Evolutionary conservation across 2,329 filamentous ascomycete species (phyloP).

Genomic region (Neospermospora avenae): DNA sequence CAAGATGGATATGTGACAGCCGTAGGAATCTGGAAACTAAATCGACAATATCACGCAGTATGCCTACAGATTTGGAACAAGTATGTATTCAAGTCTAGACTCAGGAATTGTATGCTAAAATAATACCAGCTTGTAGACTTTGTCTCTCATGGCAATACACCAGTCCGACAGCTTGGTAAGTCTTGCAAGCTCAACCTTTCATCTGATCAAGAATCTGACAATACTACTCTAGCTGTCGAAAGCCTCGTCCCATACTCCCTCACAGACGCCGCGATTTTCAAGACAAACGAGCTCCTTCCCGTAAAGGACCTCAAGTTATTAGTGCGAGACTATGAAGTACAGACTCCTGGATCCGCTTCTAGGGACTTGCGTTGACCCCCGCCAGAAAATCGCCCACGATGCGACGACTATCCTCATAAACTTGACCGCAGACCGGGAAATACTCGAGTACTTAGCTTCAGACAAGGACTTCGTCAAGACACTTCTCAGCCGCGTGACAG

Average conservation of each 20-base stretch:
- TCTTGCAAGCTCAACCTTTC: slow-evolving; percentile 3
- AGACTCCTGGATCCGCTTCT: background rate
- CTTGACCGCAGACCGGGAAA: slow-evolving; percentile 70
- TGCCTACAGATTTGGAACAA: slow-evolving; percentile 76
- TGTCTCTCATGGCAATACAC: slow-evolving; percentile 85
- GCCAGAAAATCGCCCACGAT: slow-evolving; percentile 84
- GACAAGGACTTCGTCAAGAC: slow-evolving; percentile 80
- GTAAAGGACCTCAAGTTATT: slow-evolving; percentile 85
- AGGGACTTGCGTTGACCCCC: slow-evolving; percentile 14
- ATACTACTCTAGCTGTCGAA: slow-evolving; percentile 61
- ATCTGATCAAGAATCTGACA: slow-evolving; percentile 20
- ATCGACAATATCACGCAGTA: slow-evolving; percentile 36
- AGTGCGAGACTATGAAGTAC: slow-evolving; percentile 76
- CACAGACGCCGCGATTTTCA: slow-evolving; percentile 76
- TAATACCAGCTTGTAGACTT: slow-evolving; percentile 77
- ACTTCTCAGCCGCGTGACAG: slow-evolving; percentile 69
- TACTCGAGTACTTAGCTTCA: slow-evolving; percentile 68
- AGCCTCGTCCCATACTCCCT: slow-evolving; percentile 81
- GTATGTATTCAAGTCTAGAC: slow-evolving; percentile 42
- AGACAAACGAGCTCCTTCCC: slow-evolving; percentile 71
- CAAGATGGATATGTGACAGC: background rate
- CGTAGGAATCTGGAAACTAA: background rate
- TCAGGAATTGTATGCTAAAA: slow-evolving; percentile 8
- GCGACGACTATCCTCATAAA: slow-evolving; percentile 89
- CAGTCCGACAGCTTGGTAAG: slow-evolving; percentile 77